A percentile compares a stretch with the other conserved stretches of the same genome.
phyloP scores from a whole-genome alignment of 768 basidiomycete genomes.

The Tulasnella sp. region DNA sequence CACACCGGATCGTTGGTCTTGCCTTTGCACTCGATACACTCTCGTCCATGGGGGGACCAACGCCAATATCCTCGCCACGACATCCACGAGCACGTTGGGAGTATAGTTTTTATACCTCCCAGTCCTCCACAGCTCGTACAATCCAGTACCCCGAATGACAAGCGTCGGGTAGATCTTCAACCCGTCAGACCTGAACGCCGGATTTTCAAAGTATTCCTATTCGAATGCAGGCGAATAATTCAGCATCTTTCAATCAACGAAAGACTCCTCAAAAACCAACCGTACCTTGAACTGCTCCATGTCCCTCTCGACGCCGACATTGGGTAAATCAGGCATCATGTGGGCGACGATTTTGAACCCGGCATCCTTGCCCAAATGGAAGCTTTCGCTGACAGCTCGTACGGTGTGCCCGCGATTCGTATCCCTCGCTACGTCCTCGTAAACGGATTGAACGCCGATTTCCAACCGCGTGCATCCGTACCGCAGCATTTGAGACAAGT shows the following conservation, averaged over 20 bases:
- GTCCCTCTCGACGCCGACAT: conserved; percentile 95
- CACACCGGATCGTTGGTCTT: conserved; percentile 25
- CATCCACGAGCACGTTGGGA: conserved; percentile 96
- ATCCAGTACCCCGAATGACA: conserved; percentile 93
- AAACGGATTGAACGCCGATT: conserved; percentile 98
- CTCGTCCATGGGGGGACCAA: conserved; percentile 98
- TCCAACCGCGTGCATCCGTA: conserved; percentile 98
- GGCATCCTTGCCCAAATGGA: conserved; percentile 96
- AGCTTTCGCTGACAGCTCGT: conserved; percentile 91
- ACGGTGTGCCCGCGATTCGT: conserved; percentile 99
- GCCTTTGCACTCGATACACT: conserved; percentile 97
- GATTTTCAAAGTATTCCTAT: conserved; percentile 95
- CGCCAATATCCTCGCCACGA: conserved; percentile 92
- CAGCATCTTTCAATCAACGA: background rate
- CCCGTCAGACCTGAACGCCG: conserved; percentile 93
- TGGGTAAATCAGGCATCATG: conserved; percentile 99
- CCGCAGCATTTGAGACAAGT: conserved; percentile 97
- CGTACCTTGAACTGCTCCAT: conserved; percentile 86
- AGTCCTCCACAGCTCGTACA: conserved; percentile 94
- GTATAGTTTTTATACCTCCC: conserved; percentile 99
- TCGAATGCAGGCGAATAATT: background rate
- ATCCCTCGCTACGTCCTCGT: conserved; percentile 98
- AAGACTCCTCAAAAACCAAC: background rate
- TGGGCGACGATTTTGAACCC: conserved; percentile 99
- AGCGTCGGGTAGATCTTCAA: conserved; percentile 98